Evolutionary conservation across 2,329 filamentous ascomycete species (phyloP), one percentile per base, ranked within the genome.

Genomic region (Aspergillus flavus): DNA sequence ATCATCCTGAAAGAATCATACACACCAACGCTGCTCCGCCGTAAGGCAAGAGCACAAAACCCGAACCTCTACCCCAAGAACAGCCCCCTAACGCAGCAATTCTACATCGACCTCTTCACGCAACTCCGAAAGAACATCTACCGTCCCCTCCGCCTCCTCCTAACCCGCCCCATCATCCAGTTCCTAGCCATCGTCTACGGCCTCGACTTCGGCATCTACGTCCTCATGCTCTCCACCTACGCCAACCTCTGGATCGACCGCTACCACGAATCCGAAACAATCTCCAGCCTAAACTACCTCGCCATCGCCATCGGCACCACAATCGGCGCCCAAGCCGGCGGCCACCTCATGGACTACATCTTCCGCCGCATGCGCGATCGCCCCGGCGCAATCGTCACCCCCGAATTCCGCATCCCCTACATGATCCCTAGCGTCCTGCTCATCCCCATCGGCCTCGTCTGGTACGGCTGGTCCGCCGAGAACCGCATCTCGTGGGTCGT

Each of bases 251-350:
- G 52, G 52, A 55, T 55, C 30, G 52, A 55, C 32, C 32, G 34
- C 32, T 55, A 55, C 34, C 52, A 55, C 21, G 11, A 55, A 14
- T 55, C 52, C 32, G 52, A 55, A 39, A 55, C 52, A 26, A 55
- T 55, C 23, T 26, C 32, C 21, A 55, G 52, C 14, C 12, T 55
- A 23, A 55, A 55, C 32, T 55, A 55, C 34, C 36, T 55, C 9
- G 30, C 52, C n/a, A 55, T 55, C 52, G 52, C 52, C 30, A 55
- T 55, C 23, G 52, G 52, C n/a, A 55, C 52, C 11, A 55, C 52
- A 3, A 12, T 55, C 21, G 52, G 52, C 34, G 52, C 52, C 52
- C 52, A 55, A 41, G 52, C 32, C 30, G 52, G 52, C 52, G 52
- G 52, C 34, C 52, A 55, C 52, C 32, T 55, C 3, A 55, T 55